Evolutionary conservation across 2,329 filamentous ascomycete genomes (phyloP), one percentile per base, ranked within the genome.

Genomic region (Microthyrium microscopicum): DNA sequence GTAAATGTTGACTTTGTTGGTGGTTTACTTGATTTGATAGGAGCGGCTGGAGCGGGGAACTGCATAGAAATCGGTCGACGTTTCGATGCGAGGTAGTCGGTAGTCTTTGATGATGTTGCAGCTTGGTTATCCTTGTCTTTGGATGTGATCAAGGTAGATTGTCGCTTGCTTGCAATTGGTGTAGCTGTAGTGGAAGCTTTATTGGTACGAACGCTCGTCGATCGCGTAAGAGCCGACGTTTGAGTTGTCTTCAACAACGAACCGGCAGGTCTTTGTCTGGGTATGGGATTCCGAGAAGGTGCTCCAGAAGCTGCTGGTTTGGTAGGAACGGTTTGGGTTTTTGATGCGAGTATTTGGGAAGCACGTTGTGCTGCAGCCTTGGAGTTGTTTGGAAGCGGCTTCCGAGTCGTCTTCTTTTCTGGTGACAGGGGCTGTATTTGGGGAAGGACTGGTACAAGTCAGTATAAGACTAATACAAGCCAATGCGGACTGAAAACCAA

Each of bases 1-100:
- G 60, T 52, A 43, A 70, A 70, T 3, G 52, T 62, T 5, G 64
- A 46, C 32, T 49, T 56, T 0, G 66, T 69, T 1, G 60, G 60
- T 11, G 62, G 52, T 41, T 64, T 67, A 16, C 51, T 52, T 2
- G 64, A 68, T 42, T 64, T 69, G 6, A 53, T 46, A 12, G 57
- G 57, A 11, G 58, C 56, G 5, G 58, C 56, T 25, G 56, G 61
- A 6, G 51, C 60, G 18, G 53, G 63, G 41, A 61, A 70, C 37
- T 50, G 57, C 45, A 58, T 50, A 42, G 54, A 61, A 46, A 61
- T 56, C 32, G 55, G 66, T 41, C 54, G 55, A 42, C 57, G 55
- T 44, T 60, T 61, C 38, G 55, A 55, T 24, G 57, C 52, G 24
- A 57, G 46, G 36, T 56, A 52, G 37, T 57, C 52, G 26, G 46